Evolutionary conservation across 2,329 filamentous ascomycete genomes (phyloP).

Genomic region (Orbilia ellipsospora): DNA sequence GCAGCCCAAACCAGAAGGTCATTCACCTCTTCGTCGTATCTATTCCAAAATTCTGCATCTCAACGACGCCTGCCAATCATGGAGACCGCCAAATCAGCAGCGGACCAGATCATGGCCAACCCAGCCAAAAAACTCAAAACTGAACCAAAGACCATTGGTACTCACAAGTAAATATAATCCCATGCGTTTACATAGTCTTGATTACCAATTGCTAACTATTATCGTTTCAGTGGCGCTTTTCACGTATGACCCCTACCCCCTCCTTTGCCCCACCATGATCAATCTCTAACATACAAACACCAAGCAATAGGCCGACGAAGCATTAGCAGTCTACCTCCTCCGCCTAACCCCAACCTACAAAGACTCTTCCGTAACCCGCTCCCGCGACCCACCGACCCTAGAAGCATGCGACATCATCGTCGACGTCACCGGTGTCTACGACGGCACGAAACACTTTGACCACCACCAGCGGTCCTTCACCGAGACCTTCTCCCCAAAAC

Average conservation of each 20-base stretch:
- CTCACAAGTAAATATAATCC: slow-evolving; percentile 75
- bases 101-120: slow-evolving; percentile 39
- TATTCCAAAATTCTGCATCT: background rate
- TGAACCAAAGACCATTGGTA: slow-evolving; percentile 80
- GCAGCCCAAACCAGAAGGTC: background rate
- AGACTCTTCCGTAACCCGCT: slow-evolving; percentile 80
- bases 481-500: slow-evolving; percentile 81
- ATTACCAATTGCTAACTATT: slow-evolving; percentile 17
- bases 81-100: slow-evolving; percentile 38
- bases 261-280: background rate
- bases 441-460: slow-evolving; percentile 84
- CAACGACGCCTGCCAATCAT: slow-evolving; percentile 11
- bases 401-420: slow-evolving; percentile 91
- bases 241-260: slow-evolving; percentile 66
- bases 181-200: slow-evolving; percentile 16
- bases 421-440: slow-evolving; percentile 96
- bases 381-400: slow-evolving; percentile 82
- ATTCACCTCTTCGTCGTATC: background rate
- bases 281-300: slow-evolving; percentile 3
- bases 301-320: slow-evolving; percentile 78
- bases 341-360: slow-evolving; percentile 85
- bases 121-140: slow-evolving; percentile 80
- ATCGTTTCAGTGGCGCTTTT: slow-evolving; percentile 73
- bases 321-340: slow-evolving; percentile 94
- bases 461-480: slow-evolving; percentile 95